phyloP scores from a whole-genome alignment of 2,329 filamentous ascomycete species.

The Trichoderma sp. region DNA sequence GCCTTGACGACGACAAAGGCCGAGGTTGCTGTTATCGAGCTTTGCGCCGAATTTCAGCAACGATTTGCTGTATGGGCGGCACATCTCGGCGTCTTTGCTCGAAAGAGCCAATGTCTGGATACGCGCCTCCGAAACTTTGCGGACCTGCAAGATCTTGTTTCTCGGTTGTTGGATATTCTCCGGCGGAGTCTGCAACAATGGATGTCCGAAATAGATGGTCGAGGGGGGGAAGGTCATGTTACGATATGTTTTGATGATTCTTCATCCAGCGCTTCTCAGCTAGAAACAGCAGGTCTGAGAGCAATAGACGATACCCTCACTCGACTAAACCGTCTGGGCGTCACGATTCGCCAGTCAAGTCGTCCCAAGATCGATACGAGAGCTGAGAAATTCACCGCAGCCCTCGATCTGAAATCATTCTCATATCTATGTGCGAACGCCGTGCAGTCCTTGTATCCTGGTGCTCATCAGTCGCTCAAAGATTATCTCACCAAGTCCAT shows the following conservation, averaged over 20 bases:
- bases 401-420: not conserved
- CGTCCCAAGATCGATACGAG: not conserved
- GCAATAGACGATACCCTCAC: not conserved
- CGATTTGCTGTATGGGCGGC: constrained; percentile 15
- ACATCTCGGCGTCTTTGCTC: constrained; percentile 17
- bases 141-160: constrained; percentile 12
- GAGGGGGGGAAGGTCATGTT: too few species aligned
- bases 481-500: not conserved
- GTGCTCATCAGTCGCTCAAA: not conserved
- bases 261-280: not conserved
- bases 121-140: constrained; percentile 5
- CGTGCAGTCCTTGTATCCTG: not conserved
- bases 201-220: not conserved
- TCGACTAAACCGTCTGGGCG: constrained; percentile 1
- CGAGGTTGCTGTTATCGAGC: not conserved
- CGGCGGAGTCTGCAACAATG: not conserved
- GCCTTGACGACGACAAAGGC: not conserved
- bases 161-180: constrained; percentile 6
- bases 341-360: constrained; percentile 10
- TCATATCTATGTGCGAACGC: not conserved
- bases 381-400: not conserved
- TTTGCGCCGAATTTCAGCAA: constrained; percentile 10
- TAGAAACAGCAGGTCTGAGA: not conserved
- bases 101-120: constrained; percentile 17
- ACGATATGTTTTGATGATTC: not conserved